Evolutionary conservation across 345 rosid genomes (phyloP).

Genomic region (Murraya paniculata): DNA sequence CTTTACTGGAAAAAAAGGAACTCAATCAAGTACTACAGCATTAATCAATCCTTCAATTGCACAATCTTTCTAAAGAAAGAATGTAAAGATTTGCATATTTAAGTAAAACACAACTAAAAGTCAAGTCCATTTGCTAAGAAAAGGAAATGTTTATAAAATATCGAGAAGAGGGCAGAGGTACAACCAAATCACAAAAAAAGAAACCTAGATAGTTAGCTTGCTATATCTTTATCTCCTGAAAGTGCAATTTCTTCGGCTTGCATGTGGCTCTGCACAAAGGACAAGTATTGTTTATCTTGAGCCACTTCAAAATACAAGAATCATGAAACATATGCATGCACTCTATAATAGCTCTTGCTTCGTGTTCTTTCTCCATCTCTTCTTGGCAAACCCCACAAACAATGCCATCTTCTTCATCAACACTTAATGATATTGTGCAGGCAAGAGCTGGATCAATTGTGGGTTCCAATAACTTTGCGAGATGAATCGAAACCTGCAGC

Average conservation of each 20-base stretch:
- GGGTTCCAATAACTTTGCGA: background rate
- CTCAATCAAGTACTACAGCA: no score
- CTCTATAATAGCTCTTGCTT: background rate
- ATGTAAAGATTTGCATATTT: no score
- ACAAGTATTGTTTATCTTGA: background rate
- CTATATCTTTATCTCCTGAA: background rate
- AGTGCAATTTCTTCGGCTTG: background rate
- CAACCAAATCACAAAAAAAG: no score
- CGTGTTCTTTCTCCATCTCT: background rate
- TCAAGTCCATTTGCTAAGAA: no score
- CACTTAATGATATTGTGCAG: background rate
- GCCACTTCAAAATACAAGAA: conserved; percentile 1
- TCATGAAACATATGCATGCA: background rate
- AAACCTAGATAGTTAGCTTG: no score
- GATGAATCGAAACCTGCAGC: background rate
- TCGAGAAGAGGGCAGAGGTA: no score
- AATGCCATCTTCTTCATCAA: background rate
- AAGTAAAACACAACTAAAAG: no score
- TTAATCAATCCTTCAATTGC: no score
- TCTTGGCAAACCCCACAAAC: background rate
- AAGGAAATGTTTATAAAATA: no score
- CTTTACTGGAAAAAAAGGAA: no score
- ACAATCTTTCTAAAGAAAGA: no score
- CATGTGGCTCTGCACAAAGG: background rate
- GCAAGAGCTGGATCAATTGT: background rate